Evolutionary conservation across 306 rosid species (phyloP).

Genomic region (Dalbergia cultrata): DNA sequence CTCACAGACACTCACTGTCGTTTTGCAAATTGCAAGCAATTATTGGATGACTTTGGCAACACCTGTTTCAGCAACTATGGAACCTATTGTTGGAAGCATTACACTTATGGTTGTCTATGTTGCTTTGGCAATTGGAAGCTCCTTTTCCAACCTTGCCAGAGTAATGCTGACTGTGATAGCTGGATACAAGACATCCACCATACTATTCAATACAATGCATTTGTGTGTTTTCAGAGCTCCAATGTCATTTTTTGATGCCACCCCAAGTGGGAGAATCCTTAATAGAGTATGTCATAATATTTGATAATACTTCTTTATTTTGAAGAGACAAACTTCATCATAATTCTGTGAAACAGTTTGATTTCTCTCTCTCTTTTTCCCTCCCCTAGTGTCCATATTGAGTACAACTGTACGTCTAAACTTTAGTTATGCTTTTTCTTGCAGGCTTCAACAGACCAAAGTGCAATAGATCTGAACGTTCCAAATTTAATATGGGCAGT

Average conservation of each 20-base stretch:
- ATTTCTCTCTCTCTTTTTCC: background rate
- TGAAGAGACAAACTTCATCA: constrained; percentile 10
- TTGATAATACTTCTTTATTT: constrained; percentile 7
- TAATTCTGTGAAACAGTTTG: background rate
- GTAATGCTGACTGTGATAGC: constrained; percentile 52
- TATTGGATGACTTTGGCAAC: constrained; percentile 93
- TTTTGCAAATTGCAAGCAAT: constrained; percentile 76
- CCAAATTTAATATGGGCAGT: constrained; percentile 22
- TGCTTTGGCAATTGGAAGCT: constrained; percentile 73
- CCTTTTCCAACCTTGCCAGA: constrained; percentile 62
- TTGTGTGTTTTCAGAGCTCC: constrained; percentile 75
- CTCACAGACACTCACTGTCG: constrained; percentile 62
- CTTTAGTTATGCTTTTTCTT: constrained; percentile 1
- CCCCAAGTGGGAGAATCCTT: constrained; percentile 72
- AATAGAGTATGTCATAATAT: constrained; percentile 53
- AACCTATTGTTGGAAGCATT: constrained; percentile 53
- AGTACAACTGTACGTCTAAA: constrained; percentile 11
- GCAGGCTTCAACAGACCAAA: constrained; percentile 63
- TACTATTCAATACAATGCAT: constrained; percentile 81
- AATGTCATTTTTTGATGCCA: constrained; percentile 86
- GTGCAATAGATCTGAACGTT: constrained; percentile 37
- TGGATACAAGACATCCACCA: constrained; percentile 74
- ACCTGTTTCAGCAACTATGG: constrained; percentile 65
- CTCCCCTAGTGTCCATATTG: background rate
- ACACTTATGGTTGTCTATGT: constrained; percentile 68